Percentiles rank a stretch among this genome's conserved stretches.
phyloP scores from a whole-genome alignment of 306 rosid species.

The Ziziphus jujuba region DNA sequence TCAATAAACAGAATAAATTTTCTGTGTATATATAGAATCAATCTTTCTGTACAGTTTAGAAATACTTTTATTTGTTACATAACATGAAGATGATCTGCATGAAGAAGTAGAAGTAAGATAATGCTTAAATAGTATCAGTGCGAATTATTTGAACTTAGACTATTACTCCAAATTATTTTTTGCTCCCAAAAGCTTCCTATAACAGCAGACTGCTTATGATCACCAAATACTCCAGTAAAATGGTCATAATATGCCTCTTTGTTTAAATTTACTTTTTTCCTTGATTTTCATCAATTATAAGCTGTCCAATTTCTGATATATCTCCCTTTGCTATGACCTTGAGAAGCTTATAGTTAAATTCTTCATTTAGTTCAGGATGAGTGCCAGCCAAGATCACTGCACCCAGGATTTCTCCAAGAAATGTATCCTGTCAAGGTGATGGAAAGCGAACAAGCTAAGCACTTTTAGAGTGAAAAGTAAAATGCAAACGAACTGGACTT shows the following conservation, averaged over 20 bases:
- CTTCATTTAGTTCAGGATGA: constrained; percentile 24
- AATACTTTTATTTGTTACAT: too few species aligned
- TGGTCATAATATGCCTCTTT: constrained; percentile 28
- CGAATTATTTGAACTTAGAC: too few species aligned
- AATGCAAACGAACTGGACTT: background rate
- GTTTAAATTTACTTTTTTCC: constrained; percentile 44
- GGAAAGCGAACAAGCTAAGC: background rate
- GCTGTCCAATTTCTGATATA: constrained; percentile 38
- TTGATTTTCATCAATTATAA: constrained; percentile 36
- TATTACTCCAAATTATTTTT: constrained; percentile 44
- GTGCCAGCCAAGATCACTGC: constrained; percentile 38
- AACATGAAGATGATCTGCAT: too few species aligned
- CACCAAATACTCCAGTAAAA: constrained; percentile 40
- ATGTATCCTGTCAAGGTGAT: constrained; percentile 39
- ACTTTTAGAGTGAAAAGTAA: too few species aligned
- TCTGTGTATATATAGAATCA: too few species aligned
- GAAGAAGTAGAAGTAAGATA: too few species aligned
- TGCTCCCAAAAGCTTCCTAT: constrained; percentile 55
- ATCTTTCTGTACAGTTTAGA: too few species aligned
- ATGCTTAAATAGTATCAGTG: background rate
- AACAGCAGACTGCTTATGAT: constrained; percentile 41
- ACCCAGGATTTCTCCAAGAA: constrained; percentile 60
- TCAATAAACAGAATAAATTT: too few species aligned
- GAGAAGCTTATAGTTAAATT: constrained; percentile 31
- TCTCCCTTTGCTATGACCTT: constrained; percentile 39